phyloP scores from a whole-genome alignment of 208 protist species.

The Crithidia acanthocephali region DNA sequence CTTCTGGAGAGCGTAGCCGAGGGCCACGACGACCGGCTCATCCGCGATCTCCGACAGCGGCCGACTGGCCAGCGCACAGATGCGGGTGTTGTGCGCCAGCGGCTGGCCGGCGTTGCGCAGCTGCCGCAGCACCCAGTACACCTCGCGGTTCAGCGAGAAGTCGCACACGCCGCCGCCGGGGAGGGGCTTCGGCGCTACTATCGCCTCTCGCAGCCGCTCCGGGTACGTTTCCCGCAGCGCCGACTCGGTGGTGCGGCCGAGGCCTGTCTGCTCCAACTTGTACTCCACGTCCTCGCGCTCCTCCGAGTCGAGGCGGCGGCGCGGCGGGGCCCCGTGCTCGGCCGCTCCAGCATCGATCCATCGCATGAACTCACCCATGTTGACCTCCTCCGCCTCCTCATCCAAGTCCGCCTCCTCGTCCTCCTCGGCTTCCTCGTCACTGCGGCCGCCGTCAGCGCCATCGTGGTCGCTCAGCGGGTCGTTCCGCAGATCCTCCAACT shows the following conservation, averaged over 20 bases:
- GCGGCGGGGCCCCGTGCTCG: conserved; percentile 16
- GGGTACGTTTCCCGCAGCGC: conserved; percentile 58
- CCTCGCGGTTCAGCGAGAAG: conserved; percentile 64
- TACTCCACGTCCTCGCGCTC: conserved; percentile 55
- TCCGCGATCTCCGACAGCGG: conserved; percentile 54
- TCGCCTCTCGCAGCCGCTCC: conserved; percentile 60
- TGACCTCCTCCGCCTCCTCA: conserved; percentile 43
- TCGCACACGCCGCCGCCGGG: conserved; percentile 60
- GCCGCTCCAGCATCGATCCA: conserved; percentile 65
- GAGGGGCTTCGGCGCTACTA: conserved; percentile 47
- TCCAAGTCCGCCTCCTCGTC: conserved; percentile 43
- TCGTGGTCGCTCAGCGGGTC: conserved; percentile 31
- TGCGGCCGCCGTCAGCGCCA: conserved; percentile 11
- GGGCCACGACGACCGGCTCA: conserved; percentile 68
- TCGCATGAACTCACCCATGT: conserved; percentile 56
- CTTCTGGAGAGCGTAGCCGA: conserved; percentile 71
- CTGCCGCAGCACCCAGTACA: conserved; percentile 86
- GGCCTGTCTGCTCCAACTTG: conserved; percentile 67
- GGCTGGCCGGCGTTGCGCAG: conserved; percentile 75
- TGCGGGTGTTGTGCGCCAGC: conserved; percentile 77
- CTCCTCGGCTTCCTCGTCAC: conserved; percentile 9
- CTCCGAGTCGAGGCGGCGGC: conserved; percentile 5
- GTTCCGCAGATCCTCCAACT: conserved; percentile 54
- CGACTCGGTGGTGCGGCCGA: conserved; percentile 47
- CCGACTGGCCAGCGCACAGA: conserved; percentile 64